A percentile compares a stretch with the other conserved stretches of the same genome.
phyloP scores from a whole-genome alignment of 2,329 filamentous ascomycete genomes.

The Colletotrichum sp. region DNA sequence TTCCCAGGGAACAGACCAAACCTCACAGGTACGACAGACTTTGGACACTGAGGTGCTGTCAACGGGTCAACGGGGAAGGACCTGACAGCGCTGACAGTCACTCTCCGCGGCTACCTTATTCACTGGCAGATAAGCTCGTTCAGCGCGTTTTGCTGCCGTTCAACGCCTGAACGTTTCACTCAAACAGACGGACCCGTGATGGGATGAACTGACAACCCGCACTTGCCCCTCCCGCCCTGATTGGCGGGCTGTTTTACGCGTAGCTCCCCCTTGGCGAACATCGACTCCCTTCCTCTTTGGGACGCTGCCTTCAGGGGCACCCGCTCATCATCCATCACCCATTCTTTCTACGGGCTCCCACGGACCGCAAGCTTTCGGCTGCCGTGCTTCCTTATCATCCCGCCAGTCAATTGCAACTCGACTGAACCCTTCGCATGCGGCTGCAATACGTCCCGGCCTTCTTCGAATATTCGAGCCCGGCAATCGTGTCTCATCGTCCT shows the following conservation, averaged over 20 bases:
- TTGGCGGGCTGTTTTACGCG: background rate
- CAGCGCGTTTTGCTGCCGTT: background rate
- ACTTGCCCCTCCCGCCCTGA: background rate
- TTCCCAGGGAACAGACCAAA: background rate
- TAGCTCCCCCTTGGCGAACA: background rate
- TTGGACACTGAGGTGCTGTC: background rate
- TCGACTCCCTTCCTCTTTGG: conserved; percentile 1
- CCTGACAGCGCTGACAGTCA: background rate
- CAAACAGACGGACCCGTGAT: background rate
- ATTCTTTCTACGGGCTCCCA: background rate
- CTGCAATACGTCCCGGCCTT: background rate
- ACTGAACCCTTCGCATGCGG: background rate
- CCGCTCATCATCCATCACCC: background rate
- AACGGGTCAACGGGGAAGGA: background rate
- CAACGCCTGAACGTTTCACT: background rate
- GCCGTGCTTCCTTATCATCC: background rate
- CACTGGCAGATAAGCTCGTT: background rate
- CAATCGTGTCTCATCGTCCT: background rate
- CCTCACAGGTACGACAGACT: background rate
- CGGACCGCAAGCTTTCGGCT: background rate
- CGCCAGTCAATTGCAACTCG: background rate
- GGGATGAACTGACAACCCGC: background rate
- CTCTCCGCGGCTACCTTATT: background rate
- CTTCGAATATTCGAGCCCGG: background rate
- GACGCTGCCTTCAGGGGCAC: background rate